Base-by-base conservation (phyloP, 2,329 filamentous ascomycete genomes). In the Pyrenophora tritici-repentis region DNA sequence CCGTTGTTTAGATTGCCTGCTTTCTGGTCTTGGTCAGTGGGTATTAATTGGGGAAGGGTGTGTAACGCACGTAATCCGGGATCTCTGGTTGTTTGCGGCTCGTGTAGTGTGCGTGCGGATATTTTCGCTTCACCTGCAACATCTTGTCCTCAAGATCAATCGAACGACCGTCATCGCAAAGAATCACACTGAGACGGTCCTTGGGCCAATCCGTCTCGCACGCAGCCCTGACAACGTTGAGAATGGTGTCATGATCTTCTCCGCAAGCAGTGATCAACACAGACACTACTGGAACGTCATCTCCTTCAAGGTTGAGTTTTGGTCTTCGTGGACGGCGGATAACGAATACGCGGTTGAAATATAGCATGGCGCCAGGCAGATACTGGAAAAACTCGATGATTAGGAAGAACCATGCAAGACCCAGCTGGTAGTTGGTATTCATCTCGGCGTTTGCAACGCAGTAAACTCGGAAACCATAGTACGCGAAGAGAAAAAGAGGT, bases 1-100 rank as follows among this genome's bases (percentile, higher is more conserved):
- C 82, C 85, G 48, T 83, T 81, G 70, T 86, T 86, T 44, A 87
- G 73, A 63, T 87, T 87, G 42, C 84, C 84, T 1, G 84, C 83
- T 74, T 87, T 87, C 9, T 47, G 9, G 7, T 7, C 8, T 42
- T n/a, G 18, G 76, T 83, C 86, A 63, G 84, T 34, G 22, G 45
- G 44, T 6, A 0, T 6, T 7, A 24, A 4, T 42, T 2, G 5
- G 10, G n/a, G 10, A 6, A 4, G 17, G 14, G 16, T 4, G n/a
- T 17, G 3, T 6, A 18, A 17, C n/a, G 14, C n/a, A 40, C 20
- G n/a, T 29, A 26, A 6, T 24, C 80, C 59, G 83, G 67, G 26
- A 65, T 68, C 47, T 70, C 72, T 38, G 73, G 71, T 55, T 78
- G 78, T 44, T 72, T 67, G 22, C 76, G 74, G 4, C 75, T 67